Base-by-base conservation (phyloP, 2,329 filamentous ascomycete species). In the Stylonectria norvegica region DNA sequence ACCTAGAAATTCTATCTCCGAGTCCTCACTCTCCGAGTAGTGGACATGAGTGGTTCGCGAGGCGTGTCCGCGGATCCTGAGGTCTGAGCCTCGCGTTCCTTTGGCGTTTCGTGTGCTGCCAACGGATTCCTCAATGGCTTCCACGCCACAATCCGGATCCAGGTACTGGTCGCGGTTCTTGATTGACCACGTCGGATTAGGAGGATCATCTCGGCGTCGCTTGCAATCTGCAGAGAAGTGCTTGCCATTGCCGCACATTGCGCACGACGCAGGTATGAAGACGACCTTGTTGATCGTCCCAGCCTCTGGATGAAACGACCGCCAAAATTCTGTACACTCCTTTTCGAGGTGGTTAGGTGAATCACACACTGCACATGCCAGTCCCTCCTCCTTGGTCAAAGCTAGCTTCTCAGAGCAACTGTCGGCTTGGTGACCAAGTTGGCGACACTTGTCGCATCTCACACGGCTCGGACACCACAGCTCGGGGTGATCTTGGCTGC, bases 351-450 rank as follows among this genome's bases (percentile, higher is more conserved):
- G 85, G 7, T 72, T 67, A 3, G 55, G 48, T 5, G 71, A 71
- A 27, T 65, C 65, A 60, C 85, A 89, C 22, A 80, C 66, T 9
- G 77, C 76, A 57, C 85, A 89, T 3, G 73, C 71, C 33, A 74
- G 64, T 16, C 71, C 70, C 40, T 82, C 78, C 12, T 70, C 70
- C 46, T 72, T 72, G 12, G 72, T 65, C 36, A 73, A 49, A 3
- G 62, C 59, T 29, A 85, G 68, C 45, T 79, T 78, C 47, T 83
- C 78, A 2, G 61, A 53, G 55, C 84, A 88, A 6, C 63, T 50
- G 1, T 60, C 51, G 14, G 64, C 61, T 36, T 55, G 51, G 53
- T 89, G 85, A 8, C 83, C 84, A 30, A 75, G 66, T 59, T 83
- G 76, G 34, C 70, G 73, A 60, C 85, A 88, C 55, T 78, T 80